A percentile compares a stretch with the other conserved stretches of the same genome.
phyloP scores from a whole-genome alignment of 2,329 filamentous ascomycete genomes.

The Samsoniella hepiali region DNA sequence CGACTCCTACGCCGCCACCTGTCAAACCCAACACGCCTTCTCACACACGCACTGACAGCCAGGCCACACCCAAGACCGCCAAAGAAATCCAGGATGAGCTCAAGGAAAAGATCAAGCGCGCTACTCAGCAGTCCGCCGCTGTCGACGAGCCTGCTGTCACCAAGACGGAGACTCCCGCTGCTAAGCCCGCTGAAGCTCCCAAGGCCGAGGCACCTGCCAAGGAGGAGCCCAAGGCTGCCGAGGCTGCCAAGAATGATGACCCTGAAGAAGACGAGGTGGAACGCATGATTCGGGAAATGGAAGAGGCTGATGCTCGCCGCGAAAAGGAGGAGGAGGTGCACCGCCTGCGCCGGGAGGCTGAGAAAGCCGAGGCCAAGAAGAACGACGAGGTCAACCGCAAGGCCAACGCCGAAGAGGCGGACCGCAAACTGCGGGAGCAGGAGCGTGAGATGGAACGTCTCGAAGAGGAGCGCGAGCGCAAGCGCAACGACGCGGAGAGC shows the following conservation, averaged over 20 bases:
- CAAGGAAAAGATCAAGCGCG: constrained; percentile 71
- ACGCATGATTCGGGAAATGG: constrained; percentile 60
- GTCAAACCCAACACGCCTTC: constrained; percentile 68
- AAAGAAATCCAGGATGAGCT: constrained; percentile 84
- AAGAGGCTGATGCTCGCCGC: constrained; percentile 50
- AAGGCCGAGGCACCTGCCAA: constrained; percentile 34
- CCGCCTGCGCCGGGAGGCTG: constrained; percentile 46
- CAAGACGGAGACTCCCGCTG: constrained; percentile 30
- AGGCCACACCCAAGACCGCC: constrained; percentile 63
- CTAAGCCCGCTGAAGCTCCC: constrained; percentile 31
- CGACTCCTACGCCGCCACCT: constrained; percentile 75
- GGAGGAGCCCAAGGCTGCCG: constrained; percentile 31
- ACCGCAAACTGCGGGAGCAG: constrained; percentile 66
- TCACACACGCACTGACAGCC: constrained; percentile 70
- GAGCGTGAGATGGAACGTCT: constrained; percentile 70
- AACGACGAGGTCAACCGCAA: constrained; percentile 45
- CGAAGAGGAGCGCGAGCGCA: constrained; percentile 66
- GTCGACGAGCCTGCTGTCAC: constrained; percentile 29
- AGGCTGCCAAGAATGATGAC: constrained; percentile 33
- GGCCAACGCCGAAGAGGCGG: constrained; percentile 52
- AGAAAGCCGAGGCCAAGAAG: constrained; percentile 46
- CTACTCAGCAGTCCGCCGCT: constrained; percentile 39
- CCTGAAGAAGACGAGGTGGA: constrained; percentile 56
- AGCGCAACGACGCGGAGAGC: constrained; percentile 49
- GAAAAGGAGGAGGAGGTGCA: constrained; percentile 47